A percentile compares a stretch with the other conserved stretches of the same genome.
Conservation (phyloP, 495 filamentous ascomycete genomes). For the Penicillium subrubescens region DNA sequence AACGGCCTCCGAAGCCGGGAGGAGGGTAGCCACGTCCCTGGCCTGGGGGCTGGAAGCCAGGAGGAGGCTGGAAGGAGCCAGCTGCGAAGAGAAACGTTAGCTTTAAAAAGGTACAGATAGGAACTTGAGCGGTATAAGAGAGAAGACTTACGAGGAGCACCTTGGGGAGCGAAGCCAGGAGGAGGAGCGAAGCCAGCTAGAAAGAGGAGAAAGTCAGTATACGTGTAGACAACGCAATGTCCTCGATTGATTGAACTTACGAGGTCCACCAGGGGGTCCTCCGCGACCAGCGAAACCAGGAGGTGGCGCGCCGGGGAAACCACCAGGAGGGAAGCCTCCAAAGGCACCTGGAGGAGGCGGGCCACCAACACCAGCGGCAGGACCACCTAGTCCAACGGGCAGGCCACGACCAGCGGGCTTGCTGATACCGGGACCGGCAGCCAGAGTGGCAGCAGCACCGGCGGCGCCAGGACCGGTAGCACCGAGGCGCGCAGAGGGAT, state of each 20-base stretch:
- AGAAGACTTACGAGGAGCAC: slow-evolving; percentile 59
- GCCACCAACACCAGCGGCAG: slow-evolving; percentile 86
- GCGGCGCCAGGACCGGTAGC: slow-evolving; percentile 70
- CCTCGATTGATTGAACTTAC: slow-evolving; percentile 49
- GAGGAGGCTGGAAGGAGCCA: slow-evolving; percentile 68
- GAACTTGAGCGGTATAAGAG: not conserved
- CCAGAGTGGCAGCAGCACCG: slow-evolving; percentile 62
- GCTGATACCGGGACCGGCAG: slow-evolving; percentile 85
- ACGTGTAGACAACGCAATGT: not conserved
- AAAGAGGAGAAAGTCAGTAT: slow-evolving; percentile 9
- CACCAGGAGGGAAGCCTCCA: slow-evolving; percentile 62
- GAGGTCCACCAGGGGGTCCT: slow-evolving; percentile 61
- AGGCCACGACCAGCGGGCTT: slow-evolving; percentile 91
- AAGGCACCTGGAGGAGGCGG: slow-evolving; percentile 65
- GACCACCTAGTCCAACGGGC: slow-evolving; percentile 84
- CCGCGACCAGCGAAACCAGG: slow-evolving; percentile 79
- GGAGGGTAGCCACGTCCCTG: slow-evolving; percentile 72
- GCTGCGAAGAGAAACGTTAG: slow-evolving; percentile 32
- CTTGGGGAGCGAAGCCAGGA: slow-evolving; percentile 63
- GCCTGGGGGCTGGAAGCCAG: slow-evolving; percentile 65
- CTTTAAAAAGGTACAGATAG: not conserved
- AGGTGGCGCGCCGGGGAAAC: slow-evolving; percentile 67
- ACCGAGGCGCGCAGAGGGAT: slow-evolving; percentile 87
- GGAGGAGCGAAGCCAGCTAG: slow-evolving; percentile 63
- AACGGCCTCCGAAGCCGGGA: slow-evolving; percentile 77